phyloP scores from a whole-genome alignment of 2,329 filamentous ascomycete genomes.

The Colletotrichum coccodes region DNA sequence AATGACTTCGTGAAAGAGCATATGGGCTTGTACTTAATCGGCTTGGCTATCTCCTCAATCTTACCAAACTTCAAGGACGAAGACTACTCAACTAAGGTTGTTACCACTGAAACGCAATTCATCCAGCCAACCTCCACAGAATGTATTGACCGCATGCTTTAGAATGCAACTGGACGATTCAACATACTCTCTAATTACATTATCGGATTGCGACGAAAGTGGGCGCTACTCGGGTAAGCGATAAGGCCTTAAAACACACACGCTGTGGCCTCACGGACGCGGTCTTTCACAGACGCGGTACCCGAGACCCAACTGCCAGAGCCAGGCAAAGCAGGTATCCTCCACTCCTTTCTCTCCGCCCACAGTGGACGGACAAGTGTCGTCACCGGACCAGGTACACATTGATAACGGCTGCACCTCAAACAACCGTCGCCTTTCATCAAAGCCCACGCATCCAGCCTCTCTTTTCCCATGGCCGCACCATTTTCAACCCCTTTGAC shows the following conservation, averaged over 20 bases:
- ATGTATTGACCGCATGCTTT: background rate
- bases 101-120: background rate
- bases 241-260: conserved; percentile 6
- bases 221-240: background rate
- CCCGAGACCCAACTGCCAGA: background rate
- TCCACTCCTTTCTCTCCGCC: background rate
- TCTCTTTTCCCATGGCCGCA: background rate
- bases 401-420: background rate
- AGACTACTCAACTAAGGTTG: too few relatives aligned
- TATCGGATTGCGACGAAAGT: background rate
- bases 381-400: conserved; percentile 10
- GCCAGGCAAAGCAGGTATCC: background rate
- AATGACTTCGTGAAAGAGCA: too few relatives aligned
- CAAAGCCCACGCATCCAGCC: background rate
- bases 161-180: background rate
- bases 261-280: background rate
- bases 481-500: background rate
- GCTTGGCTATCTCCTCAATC: too few relatives aligned
- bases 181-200: background rate
- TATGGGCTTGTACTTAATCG: too few relatives aligned
- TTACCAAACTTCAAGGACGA: too few relatives aligned
- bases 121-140: background rate
- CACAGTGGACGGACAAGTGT: conserved; percentile 12
- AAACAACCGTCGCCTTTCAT: background rate
- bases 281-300: background rate